Conservation (phyloP, 768 basidiomycete genomes). For the Suillus placidus region DNA sequence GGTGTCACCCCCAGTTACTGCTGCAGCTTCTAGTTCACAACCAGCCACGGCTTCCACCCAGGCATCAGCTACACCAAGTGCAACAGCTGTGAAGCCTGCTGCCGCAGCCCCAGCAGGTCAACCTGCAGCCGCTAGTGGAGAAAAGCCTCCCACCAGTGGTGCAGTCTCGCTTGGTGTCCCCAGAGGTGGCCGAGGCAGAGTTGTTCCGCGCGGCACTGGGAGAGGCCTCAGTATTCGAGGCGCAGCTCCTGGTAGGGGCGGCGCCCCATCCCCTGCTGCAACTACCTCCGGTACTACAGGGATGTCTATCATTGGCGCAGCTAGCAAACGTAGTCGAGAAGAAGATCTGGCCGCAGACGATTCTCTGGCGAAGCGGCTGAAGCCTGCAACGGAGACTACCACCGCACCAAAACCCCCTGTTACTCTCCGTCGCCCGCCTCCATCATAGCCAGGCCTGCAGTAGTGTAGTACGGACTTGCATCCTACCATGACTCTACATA, state of each 20-base stretch:
- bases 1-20: slow-evolving; percentile 11
- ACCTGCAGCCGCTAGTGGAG: slow-evolving; percentile 30
- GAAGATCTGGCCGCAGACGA: slow-evolving; percentile 52
- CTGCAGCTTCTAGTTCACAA: slow-evolving; percentile 17
- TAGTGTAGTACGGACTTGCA: neutral
- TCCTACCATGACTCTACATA: slow-evolving; percentile 8
- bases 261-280: slow-evolving; percentile 30
- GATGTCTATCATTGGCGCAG: slow-evolving; percentile 66
- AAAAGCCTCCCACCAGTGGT: slow-evolving; percentile 33
- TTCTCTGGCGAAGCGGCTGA: slow-evolving; percentile 67
- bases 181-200: slow-evolving; percentile 30
- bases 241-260: slow-evolving; percentile 25
- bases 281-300: slow-evolving; percentile 37
- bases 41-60: slow-evolving; percentile 23
- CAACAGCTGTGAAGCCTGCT: slow-evolving; percentile 23
- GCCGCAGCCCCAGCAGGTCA: slow-evolving; percentile 25
- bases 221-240: slow-evolving; percentile 36
- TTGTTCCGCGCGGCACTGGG: slow-evolving; percentile 35
- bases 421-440: slow-evolving; percentile 34
- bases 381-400: slow-evolving; percentile 44
- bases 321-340: slow-evolving; percentile 65
- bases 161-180: slow-evolving; percentile 28
- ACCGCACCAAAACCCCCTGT: slow-evolving; percentile 40
- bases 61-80: slow-evolving; percentile 17
- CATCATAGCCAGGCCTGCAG: slow-evolving; percentile 5